phyloP scores from a whole-genome alignment of 2,329 filamentous ascomycete genomes.

The Colletotrichum sansevieriae region DNA sequence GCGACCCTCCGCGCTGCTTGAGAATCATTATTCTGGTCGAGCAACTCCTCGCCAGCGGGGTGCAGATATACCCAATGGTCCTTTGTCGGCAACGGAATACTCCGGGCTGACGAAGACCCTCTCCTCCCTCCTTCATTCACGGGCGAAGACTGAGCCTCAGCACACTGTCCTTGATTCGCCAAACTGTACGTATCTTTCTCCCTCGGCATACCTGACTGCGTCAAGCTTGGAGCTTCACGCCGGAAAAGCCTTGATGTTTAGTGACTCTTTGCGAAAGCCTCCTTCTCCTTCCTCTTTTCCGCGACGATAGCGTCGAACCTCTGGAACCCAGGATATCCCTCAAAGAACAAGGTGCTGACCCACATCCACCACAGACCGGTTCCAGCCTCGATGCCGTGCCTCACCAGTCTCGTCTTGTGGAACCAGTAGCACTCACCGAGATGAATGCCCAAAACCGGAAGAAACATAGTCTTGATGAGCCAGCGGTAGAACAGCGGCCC shows the following conservation, averaged over 20 bases:
- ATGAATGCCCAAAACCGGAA: constrained; percentile 75
- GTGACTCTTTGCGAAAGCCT: constrained; percentile 54
- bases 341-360: constrained; percentile 65
- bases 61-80: too few relatives aligned
- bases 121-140: too few relatives aligned
- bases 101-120: too few relatives aligned
- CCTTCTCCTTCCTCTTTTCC: constrained; percentile 57
- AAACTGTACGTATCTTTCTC: too few relatives aligned
- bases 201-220: too few relatives aligned
- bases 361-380: constrained; percentile 67
- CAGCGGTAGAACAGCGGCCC: constrained; percentile 70
- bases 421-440: constrained; percentile 70
- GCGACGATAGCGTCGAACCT: constrained; percentile 65
- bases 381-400: constrained; percentile 61
- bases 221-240: neutral
- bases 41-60: too few relatives aligned
- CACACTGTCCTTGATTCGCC: too few relatives aligned
- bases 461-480: constrained; percentile 70
- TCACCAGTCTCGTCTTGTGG: constrained; percentile 60
- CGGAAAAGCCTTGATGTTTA: constrained; percentile 42
- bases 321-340: constrained; percentile 64
- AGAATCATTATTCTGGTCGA: too few relatives aligned
- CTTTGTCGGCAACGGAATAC: too few relatives aligned
- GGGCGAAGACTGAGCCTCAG: too few relatives aligned
- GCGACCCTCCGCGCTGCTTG: too few relatives aligned